Conservation (phyloP, 352 stramenopile genomes). For the Thalassiosira livingstoniorum region DNA sequence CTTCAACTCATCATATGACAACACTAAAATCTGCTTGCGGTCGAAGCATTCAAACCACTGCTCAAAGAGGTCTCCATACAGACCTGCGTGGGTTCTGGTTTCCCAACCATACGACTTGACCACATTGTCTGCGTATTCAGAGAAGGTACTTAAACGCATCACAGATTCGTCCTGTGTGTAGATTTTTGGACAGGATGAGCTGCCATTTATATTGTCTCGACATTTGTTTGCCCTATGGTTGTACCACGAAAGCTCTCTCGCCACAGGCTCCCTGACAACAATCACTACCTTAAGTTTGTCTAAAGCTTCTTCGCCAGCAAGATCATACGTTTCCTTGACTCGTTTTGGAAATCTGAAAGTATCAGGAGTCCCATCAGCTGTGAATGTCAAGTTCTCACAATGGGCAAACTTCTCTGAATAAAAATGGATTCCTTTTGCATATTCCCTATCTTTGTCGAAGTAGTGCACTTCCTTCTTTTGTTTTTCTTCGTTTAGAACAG, state of each 20-base stretch:
- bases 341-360: constrained; percentile 33
- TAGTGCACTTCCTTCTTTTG: not conserved
- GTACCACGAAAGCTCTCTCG: constrained; percentile 38
- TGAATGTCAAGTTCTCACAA: too few relatives aligned
- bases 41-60: too few relatives aligned
- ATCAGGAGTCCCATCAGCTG: constrained; percentile 55
- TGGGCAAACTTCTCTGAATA: constrained; percentile 10
- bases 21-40: too few relatives aligned
- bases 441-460: constrained; percentile 9
- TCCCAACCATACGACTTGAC: too few relatives aligned
- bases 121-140: too few relatives aligned
- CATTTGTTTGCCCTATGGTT: constrained; percentile 30
- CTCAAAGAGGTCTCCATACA: too few relatives aligned
- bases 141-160: too few relatives aligned
- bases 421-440: constrained; percentile 5
- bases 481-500: not conserved
- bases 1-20: too few relatives aligned
- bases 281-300: constrained; percentile 42
- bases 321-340: constrained; percentile 34
- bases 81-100: too few relatives aligned
- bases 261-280: constrained; percentile 42
- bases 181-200: too few relatives aligned
- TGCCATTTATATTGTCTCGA: too few relatives aligned
- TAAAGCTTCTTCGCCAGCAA: constrained; percentile 31
- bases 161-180: too few relatives aligned